A percentile compares a stretch with the other conserved stretches of the same genome.
Conservation (phyloP, 768 basidiomycete genomes). For the Hypsizygus marmoreus region DNA sequence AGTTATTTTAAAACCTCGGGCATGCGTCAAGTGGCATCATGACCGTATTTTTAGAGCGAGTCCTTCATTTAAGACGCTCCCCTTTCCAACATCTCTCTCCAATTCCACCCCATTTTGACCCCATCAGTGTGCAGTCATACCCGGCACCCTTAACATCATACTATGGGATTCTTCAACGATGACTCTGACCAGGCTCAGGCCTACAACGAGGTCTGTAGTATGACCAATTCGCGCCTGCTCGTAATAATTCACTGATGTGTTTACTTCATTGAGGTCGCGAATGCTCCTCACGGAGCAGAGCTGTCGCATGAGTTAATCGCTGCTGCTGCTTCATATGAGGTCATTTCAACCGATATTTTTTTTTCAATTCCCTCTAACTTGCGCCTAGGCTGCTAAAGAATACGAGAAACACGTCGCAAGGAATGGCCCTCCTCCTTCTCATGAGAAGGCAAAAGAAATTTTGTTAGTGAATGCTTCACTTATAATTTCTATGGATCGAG, state of each 20-base stretch:
- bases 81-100: too few relatives aligned
- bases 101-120: too few relatives aligned
- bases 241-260: neutral
- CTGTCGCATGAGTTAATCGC: conserved; percentile 70
- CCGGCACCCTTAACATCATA: conserved; percentile 17
- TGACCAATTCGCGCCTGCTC: too few relatives aligned
- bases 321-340: conserved; percentile 68
- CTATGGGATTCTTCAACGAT: conserved; percentile 45
- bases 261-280: conserved; percentile 37
- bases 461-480: conserved; percentile 30
- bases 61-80: too few relatives aligned
- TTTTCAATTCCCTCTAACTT: neutral
- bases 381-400: conserved; percentile 58
- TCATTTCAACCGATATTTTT: conserved; percentile 12
- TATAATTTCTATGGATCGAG: neutral
- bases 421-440: conserved; percentile 51
- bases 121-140: too few relatives aligned
- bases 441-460: conserved; percentile 60
- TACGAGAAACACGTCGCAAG: conserved; percentile 54
- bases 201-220: conserved; percentile 45
- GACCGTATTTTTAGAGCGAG: too few relatives aligned
- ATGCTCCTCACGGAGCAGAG: conserved; percentile 55
- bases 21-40: too few relatives aligned
- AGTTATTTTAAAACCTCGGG: too few relatives aligned
- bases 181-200: conserved; percentile 43